Evolutionary conservation across 2,329 filamentous ascomycete genomes (phyloP).

Genomic region (Trichoderma sp.): DNA sequence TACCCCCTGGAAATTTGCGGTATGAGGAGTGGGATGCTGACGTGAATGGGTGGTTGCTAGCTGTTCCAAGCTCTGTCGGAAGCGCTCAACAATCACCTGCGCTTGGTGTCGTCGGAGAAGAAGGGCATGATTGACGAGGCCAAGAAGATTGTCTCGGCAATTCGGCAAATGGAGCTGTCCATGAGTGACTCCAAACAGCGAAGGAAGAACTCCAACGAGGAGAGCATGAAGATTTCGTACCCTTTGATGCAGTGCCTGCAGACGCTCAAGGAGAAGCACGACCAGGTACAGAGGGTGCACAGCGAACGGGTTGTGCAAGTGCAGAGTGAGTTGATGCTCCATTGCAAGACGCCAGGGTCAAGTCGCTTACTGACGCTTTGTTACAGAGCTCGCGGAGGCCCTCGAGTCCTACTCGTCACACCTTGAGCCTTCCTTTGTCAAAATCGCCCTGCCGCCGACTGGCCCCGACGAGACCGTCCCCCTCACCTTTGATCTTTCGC

Average conservation of each 20-base stretch:
- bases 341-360: too few relatives aligned
- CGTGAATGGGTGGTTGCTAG: conserved; percentile 48
- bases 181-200: conserved; percentile 73
- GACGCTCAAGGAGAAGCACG: conserved; percentile 81
- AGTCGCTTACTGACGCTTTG: background rate
- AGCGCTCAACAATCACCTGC: conserved; percentile 86
- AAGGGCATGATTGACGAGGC: conserved; percentile 89
- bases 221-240: conserved; percentile 76
- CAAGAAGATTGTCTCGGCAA: conserved; percentile 78
- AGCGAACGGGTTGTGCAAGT: conserved; percentile 94
- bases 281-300: conserved; percentile 77
- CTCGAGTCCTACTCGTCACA: conserved; percentile 96
- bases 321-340: conserved; percentile 65
- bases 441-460: conserved; percentile 81
- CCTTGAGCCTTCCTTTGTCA: conserved; percentile 85
- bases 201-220: conserved; percentile 65
- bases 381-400: conserved; percentile 82
- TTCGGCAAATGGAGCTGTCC: conserved; percentile 91
- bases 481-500: conserved; percentile 88
- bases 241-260: conserved; percentile 81
- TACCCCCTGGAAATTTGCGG: background rate
- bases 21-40: background rate
- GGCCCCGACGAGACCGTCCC: conserved; percentile 74
- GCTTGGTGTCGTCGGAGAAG: conserved; percentile 83
- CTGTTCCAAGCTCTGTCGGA: conserved; percentile 91